phyloP scores from a whole-genome alignment of 768 basidiomycete species.

The Porpolomopsis calyptriformis region DNA sequence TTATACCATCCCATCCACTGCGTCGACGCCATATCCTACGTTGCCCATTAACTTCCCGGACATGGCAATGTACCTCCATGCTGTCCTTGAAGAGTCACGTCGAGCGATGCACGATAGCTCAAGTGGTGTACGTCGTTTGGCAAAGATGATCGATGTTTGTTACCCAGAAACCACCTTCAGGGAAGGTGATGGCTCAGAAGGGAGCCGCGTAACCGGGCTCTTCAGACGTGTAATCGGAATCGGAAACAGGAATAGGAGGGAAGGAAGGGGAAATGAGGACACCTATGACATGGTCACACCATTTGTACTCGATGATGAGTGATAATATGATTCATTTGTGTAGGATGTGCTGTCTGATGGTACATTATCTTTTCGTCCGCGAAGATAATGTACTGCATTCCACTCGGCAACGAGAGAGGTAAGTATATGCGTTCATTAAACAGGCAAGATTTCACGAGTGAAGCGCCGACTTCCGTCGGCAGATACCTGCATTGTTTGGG shows the following conservation, averaged over 20 bases:
- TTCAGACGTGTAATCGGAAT: slow-evolving; percentile 55
- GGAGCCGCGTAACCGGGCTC: slow-evolving; percentile 38
- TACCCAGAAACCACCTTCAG: slow-evolving; percentile 39
- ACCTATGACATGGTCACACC: slow-evolving; percentile 77
- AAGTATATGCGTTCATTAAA: too few relatives aligned
- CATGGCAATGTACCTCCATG: slow-evolving; percentile 65
- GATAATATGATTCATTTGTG: slow-evolving; percentile 12
- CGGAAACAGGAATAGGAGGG: slow-evolving; percentile 33
- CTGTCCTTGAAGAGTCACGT: slow-evolving; percentile 59
- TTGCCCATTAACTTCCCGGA: slow-evolving; percentile 70
- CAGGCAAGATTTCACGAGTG: too few relatives aligned
- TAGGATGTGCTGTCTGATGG: too few relatives aligned
- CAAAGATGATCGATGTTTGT: slow-evolving; percentile 56
- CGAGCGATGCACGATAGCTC: slow-evolving; percentile 47
- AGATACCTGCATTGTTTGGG: too few relatives aligned
- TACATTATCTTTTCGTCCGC: too few relatives aligned
- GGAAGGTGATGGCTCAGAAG: slow-evolving; percentile 23
- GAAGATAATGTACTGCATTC: too few relatives aligned
- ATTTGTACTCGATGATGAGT: slow-evolving; percentile 69
- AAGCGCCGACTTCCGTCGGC: too few relatives aligned
- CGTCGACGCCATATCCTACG: slow-evolving; percentile 50
- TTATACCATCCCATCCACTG: slow-evolving; percentile 58
- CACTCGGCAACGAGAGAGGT: too few relatives aligned
- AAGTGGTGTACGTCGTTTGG: slow-evolving; percentile 53
- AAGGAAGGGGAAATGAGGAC: slow-evolving; percentile 63